phyloP scores from a whole-genome alignment of 495 filamentous ascomycete genomes.

The Cercophora scortea region DNA sequence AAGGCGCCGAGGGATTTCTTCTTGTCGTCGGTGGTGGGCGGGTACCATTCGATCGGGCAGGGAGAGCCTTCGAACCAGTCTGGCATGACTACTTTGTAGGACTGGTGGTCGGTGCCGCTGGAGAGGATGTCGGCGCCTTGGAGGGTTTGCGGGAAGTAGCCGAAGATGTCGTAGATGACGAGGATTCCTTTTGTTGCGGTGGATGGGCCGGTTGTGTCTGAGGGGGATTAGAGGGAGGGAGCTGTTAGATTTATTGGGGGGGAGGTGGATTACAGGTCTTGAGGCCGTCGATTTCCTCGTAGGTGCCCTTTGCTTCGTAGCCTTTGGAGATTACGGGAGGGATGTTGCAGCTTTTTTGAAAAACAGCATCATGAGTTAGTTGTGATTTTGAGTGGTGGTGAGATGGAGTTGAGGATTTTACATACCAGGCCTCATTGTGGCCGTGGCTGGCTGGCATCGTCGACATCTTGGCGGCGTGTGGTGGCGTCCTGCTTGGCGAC shows the following conservation, averaged over 20 bases:
- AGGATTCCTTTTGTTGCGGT: slow-evolving; percentile 53
- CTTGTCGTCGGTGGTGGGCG: slow-evolving; percentile 76
- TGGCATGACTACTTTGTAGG: slow-evolving; percentile 60
- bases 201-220: slow-evolving; percentile 55
- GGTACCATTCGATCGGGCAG: slow-evolving; percentile 54
- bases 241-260: background rate
- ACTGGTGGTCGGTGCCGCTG: slow-evolving; percentile 41
- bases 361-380: background rate
- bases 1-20: slow-evolving; percentile 61
- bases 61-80: slow-evolving; percentile 60
- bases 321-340: slow-evolving; percentile 56
- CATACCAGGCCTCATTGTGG: slow-evolving; percentile 47
- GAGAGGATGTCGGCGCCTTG: slow-evolving; percentile 68
- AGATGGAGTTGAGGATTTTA: too few relatives aligned
- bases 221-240: background rate
- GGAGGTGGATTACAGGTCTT: slow-evolving; percentile 50
- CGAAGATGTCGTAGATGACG: slow-evolving; percentile 66
- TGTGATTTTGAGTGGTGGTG: background rate
- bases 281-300: slow-evolving; percentile 52
- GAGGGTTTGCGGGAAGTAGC: slow-evolving; percentile 59
- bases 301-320: slow-evolving; percentile 60
- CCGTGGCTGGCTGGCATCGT: slow-evolving; percentile 42
- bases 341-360: slow-evolving; percentile 46
- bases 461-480: slow-evolving; percentile 35
- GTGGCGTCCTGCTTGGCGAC: background rate